Evolutionary conservation across 805 yeast genomes (phyloP), one percentile per base, ranked within the genome.

Genomic region (Monosporozyma aerobia): DNA sequence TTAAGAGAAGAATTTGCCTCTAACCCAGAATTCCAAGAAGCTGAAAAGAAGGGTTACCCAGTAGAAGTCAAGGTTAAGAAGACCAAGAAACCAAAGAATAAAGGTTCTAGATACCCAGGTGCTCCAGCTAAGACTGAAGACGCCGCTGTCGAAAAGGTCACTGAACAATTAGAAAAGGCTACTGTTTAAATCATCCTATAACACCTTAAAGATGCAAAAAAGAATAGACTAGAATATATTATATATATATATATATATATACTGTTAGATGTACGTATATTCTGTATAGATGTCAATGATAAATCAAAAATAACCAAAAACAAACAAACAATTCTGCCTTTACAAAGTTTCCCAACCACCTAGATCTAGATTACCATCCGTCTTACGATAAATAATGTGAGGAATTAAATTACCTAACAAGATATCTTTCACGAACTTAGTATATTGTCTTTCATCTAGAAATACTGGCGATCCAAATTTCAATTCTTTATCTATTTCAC

Each of bases 101-200:
- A 89, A 72, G 98, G 98, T 56, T 66, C 89, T n/a, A 80, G 80
- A 71, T 88, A 86, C 77, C 97, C 97, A 44, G 96, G 95, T 60
- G 77, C 74, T 4, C 43, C 43, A 35, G 63, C 74, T 60, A 64
- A 77, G 47, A 72, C 71, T 45, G 56, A 53, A 49, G 72, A 71
- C 44, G 54, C 52, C 30, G 25, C 16, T 29, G 53, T 51, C n/a
- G 52, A 35, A n/a, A 45, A 64, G 56, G 55, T 59, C 27, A 54
- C 65, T 30, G 63, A 69, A 52, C 57, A 62, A 47, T 50, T 69
- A 29, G 62, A 66, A 47, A 56, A 63, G 44, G 48, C 64, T 23
- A 53, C 51, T n/a, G 33, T 50, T 14, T 50, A 25, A 44, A 23
- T 35, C 5, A 19, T 3, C 44, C 7, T 6, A 19, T 13, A 23